Base-by-base conservation (phyloP, 176 grass and related monocot species). In the Dendrocalamus sinicus region DNA sequence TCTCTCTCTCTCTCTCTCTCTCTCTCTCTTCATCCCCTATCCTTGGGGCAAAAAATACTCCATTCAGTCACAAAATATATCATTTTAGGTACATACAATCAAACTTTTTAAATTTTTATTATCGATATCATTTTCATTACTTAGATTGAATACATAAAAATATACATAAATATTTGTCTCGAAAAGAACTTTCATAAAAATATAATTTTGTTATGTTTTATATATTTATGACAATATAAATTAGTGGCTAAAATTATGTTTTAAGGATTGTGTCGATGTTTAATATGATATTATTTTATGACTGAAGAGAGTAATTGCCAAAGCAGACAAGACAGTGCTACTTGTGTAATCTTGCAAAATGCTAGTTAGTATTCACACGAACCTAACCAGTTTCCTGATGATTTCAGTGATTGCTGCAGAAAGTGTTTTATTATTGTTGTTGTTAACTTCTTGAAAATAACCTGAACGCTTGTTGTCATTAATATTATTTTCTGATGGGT, bases 241-340 rank as follows among this genome's bases (percentile, higher is more conserved):
- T 47, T 47, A 12, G 11, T 12, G 3, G 0, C 12, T 2, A 47
- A 47, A 4, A 11, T 47, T 47, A 0, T 0, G 0, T 12, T 3
- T 47, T 47, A 0, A 7, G 3, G 0, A 47, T 0, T 0, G 45
- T 47, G 2, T 3, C 0, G 3, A 3, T 12, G 10, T 47, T 2
- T 3, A 47, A 12, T 11, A 46, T 0, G 9, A 46, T 46, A 46
- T 46, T 12, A 10, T 47, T 47, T 47, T 47, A 0, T 3, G 45
- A 12, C 45, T 0, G 10, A 11, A 3, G 2, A 10, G 45, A 47
- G 46, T 47, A 82, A 20, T 59, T 12, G 52, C 41, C n/a, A 59
- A 43, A 44, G 8, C 14, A 59, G 13, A 28, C 6, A 59, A 7
- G 8, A 55, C 20, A 40, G 6, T 80, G 5, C 12, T 23, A 0